A percentile compares a stretch with the other conserved stretches of the same genome.
phyloP scores from a whole-genome alignment of 202 grass and related monocot genomes.

The Panicum virgatum region DNA sequence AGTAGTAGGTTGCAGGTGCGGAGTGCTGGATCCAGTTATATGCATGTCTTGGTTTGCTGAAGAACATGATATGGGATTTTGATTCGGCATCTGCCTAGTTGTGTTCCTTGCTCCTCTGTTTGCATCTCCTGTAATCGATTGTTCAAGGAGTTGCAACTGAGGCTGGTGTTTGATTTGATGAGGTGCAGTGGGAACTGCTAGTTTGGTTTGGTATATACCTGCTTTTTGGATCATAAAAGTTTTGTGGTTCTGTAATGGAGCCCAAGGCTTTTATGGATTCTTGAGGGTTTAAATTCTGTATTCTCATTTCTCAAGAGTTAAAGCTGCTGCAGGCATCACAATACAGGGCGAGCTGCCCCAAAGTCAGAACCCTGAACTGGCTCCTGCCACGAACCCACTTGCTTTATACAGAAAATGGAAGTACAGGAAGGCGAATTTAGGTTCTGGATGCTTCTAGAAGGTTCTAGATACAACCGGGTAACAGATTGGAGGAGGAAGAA shows the following conservation, averaged over 20 bases:
- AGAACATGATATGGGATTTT: conserved; percentile 39
- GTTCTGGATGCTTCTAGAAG: too few relatives aligned
- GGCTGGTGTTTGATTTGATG: neutral
- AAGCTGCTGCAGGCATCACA: too few relatives aligned
- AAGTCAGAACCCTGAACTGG: too few relatives aligned
- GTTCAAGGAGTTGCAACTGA: conserved; percentile 20
- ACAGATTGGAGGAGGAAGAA: too few relatives aligned
- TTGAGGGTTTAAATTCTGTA: too few relatives aligned
- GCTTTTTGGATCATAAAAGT: neutral
- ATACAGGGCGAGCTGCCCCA: too few relatives aligned
- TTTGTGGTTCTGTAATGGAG: neutral
- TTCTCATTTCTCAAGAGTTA: too few relatives aligned
- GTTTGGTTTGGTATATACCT: neutral
- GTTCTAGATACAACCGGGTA: too few relatives aligned
- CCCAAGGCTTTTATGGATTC: too few relatives aligned
- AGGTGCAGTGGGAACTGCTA: neutral
- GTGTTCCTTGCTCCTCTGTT: neutral
- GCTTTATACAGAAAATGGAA: too few relatives aligned
- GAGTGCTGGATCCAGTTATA: neutral
- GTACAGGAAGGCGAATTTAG: too few relatives aligned
- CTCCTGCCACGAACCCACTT: too few relatives aligned
- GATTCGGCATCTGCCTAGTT: conserved; percentile 23
- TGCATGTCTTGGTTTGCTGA: conserved; percentile 8
- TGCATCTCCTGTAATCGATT: conserved; percentile 17
- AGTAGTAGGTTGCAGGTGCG: neutral